phyloP scores from a whole-genome alignment of 768 basidiomycete genomes.

The Dioszegia crocea region DNA sequence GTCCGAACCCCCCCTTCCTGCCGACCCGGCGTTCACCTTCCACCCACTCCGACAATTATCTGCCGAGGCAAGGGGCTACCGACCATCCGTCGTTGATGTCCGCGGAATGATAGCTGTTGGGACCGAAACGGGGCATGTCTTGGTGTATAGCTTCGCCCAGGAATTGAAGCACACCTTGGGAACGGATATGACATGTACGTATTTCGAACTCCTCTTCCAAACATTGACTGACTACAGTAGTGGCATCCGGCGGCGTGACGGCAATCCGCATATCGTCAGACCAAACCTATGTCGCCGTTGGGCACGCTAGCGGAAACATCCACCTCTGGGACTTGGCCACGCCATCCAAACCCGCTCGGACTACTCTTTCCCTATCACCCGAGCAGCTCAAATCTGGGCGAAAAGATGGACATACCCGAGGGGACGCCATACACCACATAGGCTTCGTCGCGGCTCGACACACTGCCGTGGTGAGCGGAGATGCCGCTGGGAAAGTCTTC shows the following conservation, averaged over 20 bases:
- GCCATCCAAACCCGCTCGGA: conserved; percentile 61
- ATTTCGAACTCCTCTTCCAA: not conserved
- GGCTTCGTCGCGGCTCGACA: conserved; percentile 82
- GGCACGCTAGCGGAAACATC: conserved; percentile 77
- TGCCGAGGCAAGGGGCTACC: conserved; percentile 12
- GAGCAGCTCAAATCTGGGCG: conserved; percentile 59
- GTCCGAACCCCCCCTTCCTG: not conserved
- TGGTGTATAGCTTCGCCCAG: conserved; percentile 89
- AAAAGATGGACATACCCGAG: conserved; percentile 73
- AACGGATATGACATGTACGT: conserved; percentile 61
- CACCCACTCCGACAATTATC: conserved; percentile 35
- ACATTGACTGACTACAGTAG: not conserved
- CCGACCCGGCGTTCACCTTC: conserved; percentile 34
- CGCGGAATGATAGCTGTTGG: conserved; percentile 88
- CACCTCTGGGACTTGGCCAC: conserved; percentile 77
- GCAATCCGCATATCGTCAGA: conserved; percentile 67
- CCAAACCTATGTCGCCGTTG: conserved; percentile 85
- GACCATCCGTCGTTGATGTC: conserved; percentile 69
- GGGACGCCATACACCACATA: conserved; percentile 72
- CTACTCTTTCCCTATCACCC: conserved; percentile 54
- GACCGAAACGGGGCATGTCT: conserved; percentile 69
- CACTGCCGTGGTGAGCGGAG: conserved; percentile 85
- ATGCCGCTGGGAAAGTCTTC: conserved; percentile 86
- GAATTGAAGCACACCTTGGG: conserved; percentile 75
- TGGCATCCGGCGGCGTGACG: conserved; percentile 16